Evolutionary conservation across 495 filamentous ascomycete species (phyloP).

Genomic region (Hypoxylon trugodes): DNA sequence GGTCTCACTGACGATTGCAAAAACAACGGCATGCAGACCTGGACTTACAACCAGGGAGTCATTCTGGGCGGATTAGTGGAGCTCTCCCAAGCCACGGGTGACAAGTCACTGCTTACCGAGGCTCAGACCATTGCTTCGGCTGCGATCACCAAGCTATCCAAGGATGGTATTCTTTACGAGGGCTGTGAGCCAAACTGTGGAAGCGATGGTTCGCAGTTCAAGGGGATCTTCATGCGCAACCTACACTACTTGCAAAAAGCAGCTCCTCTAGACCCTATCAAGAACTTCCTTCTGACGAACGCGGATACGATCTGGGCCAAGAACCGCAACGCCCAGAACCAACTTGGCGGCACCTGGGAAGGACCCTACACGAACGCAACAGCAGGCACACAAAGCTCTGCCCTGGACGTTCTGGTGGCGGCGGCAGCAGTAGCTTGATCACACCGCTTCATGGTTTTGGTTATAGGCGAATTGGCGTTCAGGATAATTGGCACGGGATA

Average conservation of each 20-base stretch:
- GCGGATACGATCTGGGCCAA: conserved; percentile 74
- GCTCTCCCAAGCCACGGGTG: conserved; percentile 63
- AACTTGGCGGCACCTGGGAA: conserved; percentile 66
- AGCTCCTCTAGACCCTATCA: conserved; percentile 59
- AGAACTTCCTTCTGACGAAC: conserved; percentile 65
- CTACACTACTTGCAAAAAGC: conserved; percentile 64
- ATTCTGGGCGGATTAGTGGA: conserved; percentile 77
- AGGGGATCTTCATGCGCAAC: conserved; percentile 81
- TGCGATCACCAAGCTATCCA: conserved; percentile 62
- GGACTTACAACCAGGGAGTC: conserved; percentile 85
- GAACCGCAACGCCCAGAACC: conserved; percentile 60
- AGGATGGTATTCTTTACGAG: conserved; percentile 71
- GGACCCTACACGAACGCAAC: conserved; percentile 59
- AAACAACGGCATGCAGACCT: conserved; percentile 70
- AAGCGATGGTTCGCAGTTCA: conserved; percentile 74
- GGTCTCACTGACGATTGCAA: conserved; percentile 66
- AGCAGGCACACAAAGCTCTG: conserved; percentile 71
- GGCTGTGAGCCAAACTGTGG: conserved; percentile 71
- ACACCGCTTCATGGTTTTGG: conserved; percentile 6
- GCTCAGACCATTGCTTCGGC: conserved; percentile 73
- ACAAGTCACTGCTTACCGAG: conserved; percentile 59
- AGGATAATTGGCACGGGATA: conserved; percentile 28
- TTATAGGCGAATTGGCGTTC: conserved; percentile 34
- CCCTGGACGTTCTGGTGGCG: conserved; percentile 74
- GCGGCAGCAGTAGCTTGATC: conserved; percentile 56